A percentile compares a stretch with the other conserved stretches of the same genome.
Conservation (phyloP, 345 rosid species). For the Moricandia arvensis region DNA sequence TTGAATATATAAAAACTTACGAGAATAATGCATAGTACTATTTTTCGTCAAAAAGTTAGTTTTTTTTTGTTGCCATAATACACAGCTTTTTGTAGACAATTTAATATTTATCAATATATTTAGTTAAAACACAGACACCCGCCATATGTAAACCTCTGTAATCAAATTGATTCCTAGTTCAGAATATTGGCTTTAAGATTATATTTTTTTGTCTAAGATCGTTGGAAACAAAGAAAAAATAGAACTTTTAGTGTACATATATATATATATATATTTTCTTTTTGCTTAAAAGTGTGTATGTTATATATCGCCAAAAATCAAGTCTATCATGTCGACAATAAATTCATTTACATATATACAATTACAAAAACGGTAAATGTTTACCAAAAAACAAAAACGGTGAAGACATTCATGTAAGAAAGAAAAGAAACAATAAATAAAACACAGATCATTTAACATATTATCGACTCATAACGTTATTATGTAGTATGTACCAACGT, state of each 20-base stretch:
- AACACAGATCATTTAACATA: neutral
- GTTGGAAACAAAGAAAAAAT: no score
- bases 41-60: neutral
- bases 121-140: no score
- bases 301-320: neutral
- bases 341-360: neutral
- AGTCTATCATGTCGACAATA: neutral
- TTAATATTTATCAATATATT: neutral
- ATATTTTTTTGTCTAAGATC: no score
- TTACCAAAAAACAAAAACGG: no score
- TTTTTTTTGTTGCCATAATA: neutral
- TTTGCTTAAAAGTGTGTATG: neutral
- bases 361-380: neutral
- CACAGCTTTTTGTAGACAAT: neutral
- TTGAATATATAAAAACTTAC: neutral
- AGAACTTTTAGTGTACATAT: no score
- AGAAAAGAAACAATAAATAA: neutral
- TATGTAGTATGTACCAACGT: neutral
- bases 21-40: neutral
- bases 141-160: no score
- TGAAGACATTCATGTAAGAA: neutral
- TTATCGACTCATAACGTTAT: slow-evolving; percentile 4
- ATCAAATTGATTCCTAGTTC: slow-evolving; percentile 16
- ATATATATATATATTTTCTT: no score
- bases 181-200: neutral